Evolutionary conservation across 352 stramenopile species (phyloP).

Genomic region (Globisporangium okanoganense): DNA sequence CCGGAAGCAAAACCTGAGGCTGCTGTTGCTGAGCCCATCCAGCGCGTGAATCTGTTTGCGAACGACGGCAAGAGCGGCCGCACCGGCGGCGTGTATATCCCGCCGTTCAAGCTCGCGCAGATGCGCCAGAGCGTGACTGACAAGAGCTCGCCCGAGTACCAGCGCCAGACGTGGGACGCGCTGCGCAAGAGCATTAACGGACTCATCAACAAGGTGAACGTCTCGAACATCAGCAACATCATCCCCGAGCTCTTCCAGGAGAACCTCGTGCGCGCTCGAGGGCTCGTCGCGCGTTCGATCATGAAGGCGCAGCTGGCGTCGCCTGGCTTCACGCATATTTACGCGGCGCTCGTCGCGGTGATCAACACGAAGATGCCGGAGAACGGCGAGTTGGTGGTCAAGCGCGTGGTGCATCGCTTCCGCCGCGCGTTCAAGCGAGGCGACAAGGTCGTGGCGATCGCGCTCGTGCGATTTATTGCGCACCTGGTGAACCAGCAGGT

Average conservation of each 20-base stretch:
- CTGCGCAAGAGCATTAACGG: conserved; percentile 98
- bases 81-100: conserved; percentile 91
- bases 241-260: conserved; percentile 96
- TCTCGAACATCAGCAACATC: conserved; percentile 94
- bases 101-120: conserved; percentile 90
- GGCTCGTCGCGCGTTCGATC: conserved; percentile 91
- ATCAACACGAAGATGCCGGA: conserved; percentile 99
- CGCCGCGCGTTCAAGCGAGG: conserved; percentile 94
- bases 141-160: conserved; percentile 69
- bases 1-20: neutral
- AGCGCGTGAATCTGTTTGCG: conserved; percentile 32
- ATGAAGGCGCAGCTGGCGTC: conserved; percentile 96
- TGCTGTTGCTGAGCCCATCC: conserved; percentile 4
- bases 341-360: conserved; percentile 96
- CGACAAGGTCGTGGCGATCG: conserved; percentile 95
- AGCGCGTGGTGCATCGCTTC: conserved; percentile 94
- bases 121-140: conserved; percentile 54
- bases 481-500: conserved; percentile 99
- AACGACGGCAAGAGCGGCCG: conserved; percentile 48
- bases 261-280: conserved; percentile 96
- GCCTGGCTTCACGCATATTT: conserved; percentile 96
- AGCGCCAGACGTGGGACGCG: conserved; percentile 94
- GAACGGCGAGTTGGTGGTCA: conserved; percentile 94
- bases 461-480: conserved; percentile 95
- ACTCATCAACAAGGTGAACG: conserved; percentile 97